Percentiles rank a stretch among this genome's conserved stretches.
Evolutionary conservation across 257 asterid species (phyloP).

Genomic region (Schizonepeta tenuifolia): DNA sequence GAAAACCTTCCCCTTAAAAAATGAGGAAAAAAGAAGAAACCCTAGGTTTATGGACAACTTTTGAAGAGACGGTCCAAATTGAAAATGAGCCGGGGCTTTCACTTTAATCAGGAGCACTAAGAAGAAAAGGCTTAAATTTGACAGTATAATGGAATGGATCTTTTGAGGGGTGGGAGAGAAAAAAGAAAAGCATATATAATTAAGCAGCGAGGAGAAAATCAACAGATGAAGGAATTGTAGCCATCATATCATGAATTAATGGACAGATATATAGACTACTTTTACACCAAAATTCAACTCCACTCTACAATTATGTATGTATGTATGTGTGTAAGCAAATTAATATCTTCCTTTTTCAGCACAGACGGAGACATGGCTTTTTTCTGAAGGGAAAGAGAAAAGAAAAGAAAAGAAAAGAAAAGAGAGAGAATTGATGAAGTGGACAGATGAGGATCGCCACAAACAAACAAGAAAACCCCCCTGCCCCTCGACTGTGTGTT

Average conservation of each 20-base stretch:
- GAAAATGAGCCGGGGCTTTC: not conserved
- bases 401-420: not conserved
- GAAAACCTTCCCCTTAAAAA: too few species aligned
- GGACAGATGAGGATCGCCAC: slow-evolving; percentile 56
- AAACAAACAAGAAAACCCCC: slow-evolving; percentile 33
- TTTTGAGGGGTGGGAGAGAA: slow-evolving; percentile 21
- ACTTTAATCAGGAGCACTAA: slow-evolving; percentile 25
- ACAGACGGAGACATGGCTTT: not conserved
- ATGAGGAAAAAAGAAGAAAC: not conserved
- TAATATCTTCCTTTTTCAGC: slow-evolving; percentile 24
- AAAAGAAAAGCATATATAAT: slow-evolving; percentile 26
- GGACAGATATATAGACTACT: not conserved
- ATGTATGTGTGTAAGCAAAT: too few species aligned
- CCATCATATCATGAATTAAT: slow-evolving; percentile 40
- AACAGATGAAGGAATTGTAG: slow-evolving; percentile 42
- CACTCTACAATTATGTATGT: too few species aligned
- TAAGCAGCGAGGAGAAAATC: slow-evolving; percentile 15
- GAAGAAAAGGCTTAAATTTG: slow-evolving; percentile 35
- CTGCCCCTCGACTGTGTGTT: slow-evolving; percentile 20
- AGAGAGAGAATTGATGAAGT: slow-evolving; percentile 45
- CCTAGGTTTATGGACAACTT: not conserved
- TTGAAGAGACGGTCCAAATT: slow-evolving; percentile 29
- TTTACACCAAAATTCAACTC: not conserved
- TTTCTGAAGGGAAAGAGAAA: too few species aligned
- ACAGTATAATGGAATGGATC: slow-evolving; percentile 31